Evolutionary conservation across 1,284 basidiomycete species (phyloP), one percentile per base, ranked within the genome.

Genomic region (Termitomyces sp.): DNA sequence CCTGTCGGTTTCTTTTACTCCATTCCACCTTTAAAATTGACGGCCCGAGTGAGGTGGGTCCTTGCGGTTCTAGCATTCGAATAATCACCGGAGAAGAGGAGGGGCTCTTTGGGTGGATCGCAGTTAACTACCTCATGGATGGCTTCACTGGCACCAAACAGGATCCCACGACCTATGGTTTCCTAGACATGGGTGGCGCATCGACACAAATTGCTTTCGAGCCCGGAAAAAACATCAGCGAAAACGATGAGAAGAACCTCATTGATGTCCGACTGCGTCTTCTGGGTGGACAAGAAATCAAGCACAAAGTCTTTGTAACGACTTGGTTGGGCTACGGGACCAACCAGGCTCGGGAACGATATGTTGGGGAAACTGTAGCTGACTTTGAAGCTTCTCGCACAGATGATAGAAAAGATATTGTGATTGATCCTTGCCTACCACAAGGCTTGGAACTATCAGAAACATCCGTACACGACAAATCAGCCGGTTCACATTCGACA

Each of bases 321-420:
- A 98, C 95, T 0, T 99, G 97, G 94, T 77, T 99, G 28, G 97
- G 96, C 5, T 99, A 96, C 67, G 97, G 97, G 21, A 98, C 97
- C 36, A 99, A 99, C 65, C 87, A 94, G 70, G 96, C 94, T 10
- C 75, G 96, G 60, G 91, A 97, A 65, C 86, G 95, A 53, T 99
- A 99, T 69, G 82, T 94, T 43, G 83, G 88, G 7, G 71, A 82
- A 56, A 74, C 82, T 9, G 76, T 93, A 55, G 71, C 75, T 51
- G 74, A 82, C 21, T 81, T 81, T 69, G 81, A 85, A 58, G 59
- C 64, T 5, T 68, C 65, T 48, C 69, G 70, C 3, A 58, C 61
- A 33, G 59, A 70, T 15, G 65, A 62, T 26, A 61, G 66, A 61
- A 52, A 60, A 40, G 77, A 81, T 58, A 62, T 79, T 57, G 73